Base-by-base conservation (phyloP, 1,284 basidiomycete species). In the Termitomyces sp. region DNA sequence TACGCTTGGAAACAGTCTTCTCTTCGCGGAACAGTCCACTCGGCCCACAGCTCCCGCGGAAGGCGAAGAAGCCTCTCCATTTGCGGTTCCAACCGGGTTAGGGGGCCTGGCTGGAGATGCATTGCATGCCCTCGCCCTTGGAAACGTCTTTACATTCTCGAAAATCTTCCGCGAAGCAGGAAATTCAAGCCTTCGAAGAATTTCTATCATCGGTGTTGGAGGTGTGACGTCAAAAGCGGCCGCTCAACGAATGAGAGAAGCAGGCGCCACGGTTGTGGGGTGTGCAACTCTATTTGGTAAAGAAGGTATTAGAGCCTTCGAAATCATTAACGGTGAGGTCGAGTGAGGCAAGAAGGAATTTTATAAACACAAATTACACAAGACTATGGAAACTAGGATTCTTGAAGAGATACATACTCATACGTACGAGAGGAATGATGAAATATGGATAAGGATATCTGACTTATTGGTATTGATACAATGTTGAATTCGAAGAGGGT, bases 41-140 rank as follows among this genome's bases (percentile, higher is more conserved):
- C 41, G 41, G 47, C 41, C 24, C 40, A 37, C 30, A 14, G 26
- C 43, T 26, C 19, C 37, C 34, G n/a, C 6, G 38, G 14, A 39
- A 18, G 68, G 8, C 52, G 50, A 41, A 53, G 50, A 44, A 44
- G 41, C 34, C 44, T 42, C 53, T 28, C 51, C 57, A 21, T 83
- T 79, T 60, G 84, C 84, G 3, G 68, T 90, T 10, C 84, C 84
- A 1, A 78, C 81, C 0, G 75, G 69, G 1, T 66, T 83, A 5
- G 89, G 88, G 6, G 90, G 88, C 1, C 69, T 92, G 19, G 89
- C 82, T 7, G 90, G 90, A 3, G 85, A 88, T 40, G 68, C 80
- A n/a, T 67, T 93, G 41, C 89, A 92, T 64, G 67, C 86, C 0
- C 66, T 91, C 18, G 76, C 88, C 10, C 72, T 91, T 33, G 90